Evolutionary conservation across 805 yeast genomes (phyloP).

Genomic region (Wickerhamiella parazyma): DNA sequence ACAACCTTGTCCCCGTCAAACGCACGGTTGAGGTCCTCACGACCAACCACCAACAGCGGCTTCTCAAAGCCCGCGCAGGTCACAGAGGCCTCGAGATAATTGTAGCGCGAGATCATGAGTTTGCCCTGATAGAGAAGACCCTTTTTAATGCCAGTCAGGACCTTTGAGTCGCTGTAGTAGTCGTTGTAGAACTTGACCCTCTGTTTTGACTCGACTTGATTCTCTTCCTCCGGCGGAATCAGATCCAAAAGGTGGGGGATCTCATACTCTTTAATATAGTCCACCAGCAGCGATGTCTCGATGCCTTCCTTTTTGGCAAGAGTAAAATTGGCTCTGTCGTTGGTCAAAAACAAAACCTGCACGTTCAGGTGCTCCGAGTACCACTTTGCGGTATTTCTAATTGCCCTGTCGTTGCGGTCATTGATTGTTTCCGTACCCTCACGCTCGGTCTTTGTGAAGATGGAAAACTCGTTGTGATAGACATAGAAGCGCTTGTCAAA

Average conservation of each 20-base stretch:
- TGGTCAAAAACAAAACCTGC: constrained; percentile 39
- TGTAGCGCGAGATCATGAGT: constrained; percentile 68
- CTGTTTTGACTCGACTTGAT: constrained; percentile 37
- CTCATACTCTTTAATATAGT: constrained; percentile 65
- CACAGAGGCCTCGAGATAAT: constrained; percentile 77
- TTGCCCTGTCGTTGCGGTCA: constrained; percentile 86
- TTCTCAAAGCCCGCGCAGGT: constrained; percentile 57
- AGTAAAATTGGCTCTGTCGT: constrained; percentile 54
- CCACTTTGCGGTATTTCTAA: constrained; percentile 62
- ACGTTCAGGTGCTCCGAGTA: constrained; percentile 47
- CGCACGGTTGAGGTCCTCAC: constrained; percentile 75
- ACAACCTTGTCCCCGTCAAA: constrained; percentile 88
- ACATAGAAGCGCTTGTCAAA: constrained; percentile 71
- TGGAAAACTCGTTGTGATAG: constrained; percentile 83
- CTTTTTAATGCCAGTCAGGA: constrained; percentile 80
- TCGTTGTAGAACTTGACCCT: constrained; percentile 54
- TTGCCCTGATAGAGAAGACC: constrained; percentile 82
- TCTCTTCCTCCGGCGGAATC: constrained; percentile 37
- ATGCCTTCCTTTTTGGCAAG: constrained; percentile 44
- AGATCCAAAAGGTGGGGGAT: constrained; percentile 39
- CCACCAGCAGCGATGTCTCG: constrained; percentile 41
- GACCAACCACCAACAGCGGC: constrained; percentile 71
- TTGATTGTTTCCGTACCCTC: constrained; percentile 57
- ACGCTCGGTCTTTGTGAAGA: constrained; percentile 54
- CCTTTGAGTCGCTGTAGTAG: constrained; percentile 64